Conservation (phyloP, 176 grass and related monocot genomes). For the Areca catechu region DNA sequence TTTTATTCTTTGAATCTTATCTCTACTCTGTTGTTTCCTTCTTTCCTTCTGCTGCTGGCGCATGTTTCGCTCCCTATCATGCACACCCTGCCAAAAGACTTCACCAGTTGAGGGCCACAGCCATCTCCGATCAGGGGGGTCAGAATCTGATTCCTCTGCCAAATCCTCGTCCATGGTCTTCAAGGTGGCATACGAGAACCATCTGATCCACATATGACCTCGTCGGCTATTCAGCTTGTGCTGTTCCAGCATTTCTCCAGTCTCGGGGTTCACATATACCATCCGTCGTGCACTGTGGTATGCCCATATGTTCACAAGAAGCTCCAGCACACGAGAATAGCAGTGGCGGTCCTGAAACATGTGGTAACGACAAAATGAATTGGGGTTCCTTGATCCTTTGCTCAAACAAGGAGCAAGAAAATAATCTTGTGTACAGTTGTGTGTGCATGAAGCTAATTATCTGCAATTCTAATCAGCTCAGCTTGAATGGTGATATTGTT, state of each 20-base stretch:
- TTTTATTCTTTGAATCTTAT: conserved; percentile 90
- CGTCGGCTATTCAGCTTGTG: conserved; percentile 46
- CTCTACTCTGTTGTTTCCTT: conserved; percentile 64
- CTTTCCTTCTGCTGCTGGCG: conserved; percentile 77
- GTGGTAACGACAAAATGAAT: not conserved
- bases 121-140: conserved; percentile 52
- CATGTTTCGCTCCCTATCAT: conserved; percentile 73
- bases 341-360: conserved; percentile 73
- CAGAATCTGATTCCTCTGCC: conserved; percentile 73
- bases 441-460: no score
- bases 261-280: conserved; percentile 77
- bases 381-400: no score
- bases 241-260: conserved; percentile 83
- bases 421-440: no score
- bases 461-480: no score
- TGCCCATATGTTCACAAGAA: conserved; percentile 92
- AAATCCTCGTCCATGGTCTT: conserved; percentile 94
- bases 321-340: conserved; percentile 72
- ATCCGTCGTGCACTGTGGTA: conserved; percentile 81
- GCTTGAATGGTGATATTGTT: no score
- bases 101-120: conserved; percentile 89
- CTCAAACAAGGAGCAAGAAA: no score
- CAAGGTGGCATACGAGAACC: conserved; percentile 62
- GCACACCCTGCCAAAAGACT: conserved; percentile 78
- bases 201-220: conserved; percentile 66